These are phyloP conservation scores for Aspergillus biplanus DNA, from an alignment of 495 filamentous ascomycete genomes.

Conservation along the genomic window DNA sequence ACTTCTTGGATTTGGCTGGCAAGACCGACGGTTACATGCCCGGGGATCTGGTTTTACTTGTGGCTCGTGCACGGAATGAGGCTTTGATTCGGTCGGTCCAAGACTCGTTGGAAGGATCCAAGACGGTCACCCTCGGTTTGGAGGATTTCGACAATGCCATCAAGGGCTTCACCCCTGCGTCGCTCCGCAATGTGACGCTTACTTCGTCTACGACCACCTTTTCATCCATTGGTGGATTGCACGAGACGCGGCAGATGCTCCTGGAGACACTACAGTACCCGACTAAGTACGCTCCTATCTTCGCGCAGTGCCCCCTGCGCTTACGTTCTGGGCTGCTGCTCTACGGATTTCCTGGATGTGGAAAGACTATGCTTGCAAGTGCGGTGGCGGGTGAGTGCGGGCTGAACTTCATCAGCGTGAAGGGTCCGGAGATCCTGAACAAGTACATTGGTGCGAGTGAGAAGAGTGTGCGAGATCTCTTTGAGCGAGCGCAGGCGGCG, in stretches of 20 bases:
- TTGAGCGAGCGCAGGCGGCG: constrained; percentile 87
- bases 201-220: constrained; percentile 89
- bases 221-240: constrained; percentile 85
- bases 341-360: constrained; percentile 94
- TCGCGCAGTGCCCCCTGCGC: constrained; percentile 90
- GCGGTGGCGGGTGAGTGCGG: constrained; percentile 96
- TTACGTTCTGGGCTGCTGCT: constrained; percentile 88
- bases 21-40: constrained; percentile 98
- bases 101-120: constrained; percentile 35
- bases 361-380: constrained; percentile 90
- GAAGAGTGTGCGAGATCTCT: constrained; percentile 91
- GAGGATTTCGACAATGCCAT: constrained; percentile 82
- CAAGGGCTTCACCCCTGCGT: constrained; percentile 91
- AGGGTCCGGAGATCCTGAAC: constrained; percentile 96
- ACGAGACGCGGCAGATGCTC: constrained; percentile 80
- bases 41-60: constrained; percentile 83
- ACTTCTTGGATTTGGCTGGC: constrained; percentile 89
- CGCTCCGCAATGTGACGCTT: constrained; percentile 89
- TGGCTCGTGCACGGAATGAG: constrained; percentile 87
- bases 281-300: constrained; percentile 97
- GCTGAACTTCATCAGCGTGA: constrained; percentile 96
- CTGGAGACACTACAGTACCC: constrained; percentile 96
- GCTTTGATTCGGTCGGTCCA: constrained; percentile 75
- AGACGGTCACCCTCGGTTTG: constrained; percentile 62
- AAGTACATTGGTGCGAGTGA: constrained; percentile 98